These are phyloP conservation scores for Cercospora sp. DNA, from an alignment of 2,329 filamentous ascomycete species.

Conservation along the genomic window DNA sequence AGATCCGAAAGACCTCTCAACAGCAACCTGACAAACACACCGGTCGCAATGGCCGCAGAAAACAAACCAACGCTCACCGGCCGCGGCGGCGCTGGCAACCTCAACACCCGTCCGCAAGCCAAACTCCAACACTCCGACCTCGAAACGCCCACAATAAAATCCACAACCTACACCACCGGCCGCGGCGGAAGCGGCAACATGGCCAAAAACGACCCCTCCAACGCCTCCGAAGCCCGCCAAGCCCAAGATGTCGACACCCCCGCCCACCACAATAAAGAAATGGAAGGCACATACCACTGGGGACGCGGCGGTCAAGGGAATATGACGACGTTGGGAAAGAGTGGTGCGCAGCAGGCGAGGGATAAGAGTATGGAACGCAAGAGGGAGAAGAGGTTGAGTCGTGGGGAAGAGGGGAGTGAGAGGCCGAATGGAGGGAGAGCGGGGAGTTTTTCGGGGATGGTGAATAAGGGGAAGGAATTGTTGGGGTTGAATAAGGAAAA, in stretches of 20 bases:
- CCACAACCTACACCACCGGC: conserved; percentile 81
- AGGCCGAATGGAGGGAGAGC: conserved; percentile 25
- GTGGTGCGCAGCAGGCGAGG: conserved; percentile 42
- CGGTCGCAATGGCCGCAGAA: background rate
- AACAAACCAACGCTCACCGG: conserved; percentile 49
- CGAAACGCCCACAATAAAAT: conserved; percentile 80
- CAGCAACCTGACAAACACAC: too few relatives aligned
- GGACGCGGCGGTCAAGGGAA: conserved; percentile 78
- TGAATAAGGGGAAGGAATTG: conserved; percentile 58
- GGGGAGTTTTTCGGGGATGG: conserved; percentile 41
- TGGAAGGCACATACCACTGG: conserved; percentile 63
- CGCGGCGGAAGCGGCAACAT: conserved; percentile 89
- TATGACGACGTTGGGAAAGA: conserved; percentile 52
- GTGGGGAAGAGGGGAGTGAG: conserved; percentile 25
- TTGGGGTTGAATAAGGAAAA: conserved; percentile 46
- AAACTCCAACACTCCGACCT: conserved; percentile 59
- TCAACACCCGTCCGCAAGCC: conserved; percentile 44
- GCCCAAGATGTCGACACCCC: conserved; percentile 77
- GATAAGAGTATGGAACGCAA: conserved; percentile 34
- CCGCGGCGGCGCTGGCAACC: conserved; percentile 70
- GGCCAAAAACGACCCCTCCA: conserved; percentile 67
- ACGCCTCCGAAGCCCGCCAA: conserved; percentile 67
- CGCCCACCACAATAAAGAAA: conserved; percentile 52
- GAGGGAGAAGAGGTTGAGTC: conserved; percentile 40
- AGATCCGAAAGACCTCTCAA: too few relatives aligned